Percentiles rank a stretch among this genome's conserved stretches.
Conservation (phyloP, 2,329 filamentous ascomycete genomes). For the Ophiostoma sp. region DNA sequence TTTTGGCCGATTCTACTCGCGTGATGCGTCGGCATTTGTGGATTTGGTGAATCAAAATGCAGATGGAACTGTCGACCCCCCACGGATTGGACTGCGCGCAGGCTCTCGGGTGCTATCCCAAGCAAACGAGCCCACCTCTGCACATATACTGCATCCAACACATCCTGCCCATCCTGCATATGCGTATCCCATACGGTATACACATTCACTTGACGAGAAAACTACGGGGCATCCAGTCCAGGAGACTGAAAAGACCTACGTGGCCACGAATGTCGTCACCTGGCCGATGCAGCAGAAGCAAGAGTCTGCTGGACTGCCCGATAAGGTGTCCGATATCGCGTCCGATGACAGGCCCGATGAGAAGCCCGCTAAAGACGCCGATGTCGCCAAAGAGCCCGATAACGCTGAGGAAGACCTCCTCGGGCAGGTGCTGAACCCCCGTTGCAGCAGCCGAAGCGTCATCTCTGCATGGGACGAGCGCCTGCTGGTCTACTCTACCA, state of each 20-base stretch:
- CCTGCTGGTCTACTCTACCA: slow-evolving; percentile 42
- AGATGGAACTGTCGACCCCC: slow-evolving; percentile 32
- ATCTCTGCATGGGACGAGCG: slow-evolving; percentile 44
- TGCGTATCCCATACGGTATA: no score
- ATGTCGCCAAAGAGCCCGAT: not conserved
- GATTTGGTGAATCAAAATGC: slow-evolving; percentile 53
- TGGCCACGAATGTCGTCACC: slow-evolving; percentile 22
- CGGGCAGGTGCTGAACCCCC: slow-evolving; percentile 39
- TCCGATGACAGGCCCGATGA: not conserved
- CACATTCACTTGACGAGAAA: no score
- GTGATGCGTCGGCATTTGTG: slow-evolving; percentile 49
- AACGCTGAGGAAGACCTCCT: slow-evolving; percentile 28
- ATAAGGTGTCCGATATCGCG: not conserved
- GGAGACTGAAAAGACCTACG: not conserved
- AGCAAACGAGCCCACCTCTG: not conserved
- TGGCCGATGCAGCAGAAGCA: slow-evolving; percentile 33
- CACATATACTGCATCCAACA: not conserved
- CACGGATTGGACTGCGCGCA: slow-evolving; percentile 45
- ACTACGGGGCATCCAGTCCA: not conserved
- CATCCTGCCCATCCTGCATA: no score
- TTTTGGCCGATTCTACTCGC: slow-evolving; percentile 49
- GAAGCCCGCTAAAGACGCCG: not conserved
- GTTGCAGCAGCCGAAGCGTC: slow-evolving; percentile 35
- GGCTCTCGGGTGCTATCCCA: slow-evolving; percentile 34
- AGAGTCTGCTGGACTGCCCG: not conserved